These are phyloP conservation scores for Pyronema omphalodes DNA, from an alignment of 495 filamentous ascomycete genomes.

Conservation along the genomic window DNA sequence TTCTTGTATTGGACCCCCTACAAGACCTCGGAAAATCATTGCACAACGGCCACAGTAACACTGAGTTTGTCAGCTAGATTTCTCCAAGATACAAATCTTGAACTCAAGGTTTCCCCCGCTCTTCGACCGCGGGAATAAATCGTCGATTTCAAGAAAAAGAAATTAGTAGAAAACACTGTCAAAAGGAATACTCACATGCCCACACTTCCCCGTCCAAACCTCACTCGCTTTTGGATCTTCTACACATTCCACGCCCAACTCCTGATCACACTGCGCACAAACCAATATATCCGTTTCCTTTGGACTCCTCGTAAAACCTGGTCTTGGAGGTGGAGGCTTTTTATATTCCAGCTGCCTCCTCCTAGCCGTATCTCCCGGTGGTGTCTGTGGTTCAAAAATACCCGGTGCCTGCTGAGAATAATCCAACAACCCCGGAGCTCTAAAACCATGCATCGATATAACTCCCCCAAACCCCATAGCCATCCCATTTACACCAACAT, in stretches of 20 bases:
- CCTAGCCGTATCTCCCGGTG: background rate
- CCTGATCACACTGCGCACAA: slow-evolving; percentile 54
- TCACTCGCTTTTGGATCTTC: slow-evolving; percentile 28
- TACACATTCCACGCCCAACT: slow-evolving; percentile 42
- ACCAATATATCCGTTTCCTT: slow-evolving; percentile 44
- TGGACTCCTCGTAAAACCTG: slow-evolving; percentile 47
- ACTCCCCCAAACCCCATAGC: too few relatives aligned
- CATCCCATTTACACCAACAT: too few relatives aligned
- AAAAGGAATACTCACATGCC: slow-evolving; percentile 41
- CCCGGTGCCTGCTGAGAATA: slow-evolving; percentile 20
- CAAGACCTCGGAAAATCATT: background rate
- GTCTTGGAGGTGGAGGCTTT: slow-evolving; percentile 36
- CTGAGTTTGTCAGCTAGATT: background rate
- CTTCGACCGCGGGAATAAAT: background rate
- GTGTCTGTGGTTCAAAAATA: slow-evolving; percentile 13
- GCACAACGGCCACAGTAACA: slow-evolving; percentile 22
- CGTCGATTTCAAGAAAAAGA: background rate
- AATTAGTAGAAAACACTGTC: background rate
- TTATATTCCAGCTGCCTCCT: slow-evolving; percentile 30
- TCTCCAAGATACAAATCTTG: too few relatives aligned
- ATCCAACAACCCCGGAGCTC: slow-evolving; percentile 12
- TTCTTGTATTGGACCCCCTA: background rate
- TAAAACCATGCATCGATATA: background rate
- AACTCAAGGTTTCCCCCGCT: too few relatives aligned
- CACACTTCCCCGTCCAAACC: slow-evolving; percentile 59